A percentile compares a stretch with the other conserved stretches of the same genome.
These are phyloP conservation scores for Exophiala mesophila DNA, from an alignment of 2,329 filamentous ascomycete species.

Conservation along the genomic window DNA sequence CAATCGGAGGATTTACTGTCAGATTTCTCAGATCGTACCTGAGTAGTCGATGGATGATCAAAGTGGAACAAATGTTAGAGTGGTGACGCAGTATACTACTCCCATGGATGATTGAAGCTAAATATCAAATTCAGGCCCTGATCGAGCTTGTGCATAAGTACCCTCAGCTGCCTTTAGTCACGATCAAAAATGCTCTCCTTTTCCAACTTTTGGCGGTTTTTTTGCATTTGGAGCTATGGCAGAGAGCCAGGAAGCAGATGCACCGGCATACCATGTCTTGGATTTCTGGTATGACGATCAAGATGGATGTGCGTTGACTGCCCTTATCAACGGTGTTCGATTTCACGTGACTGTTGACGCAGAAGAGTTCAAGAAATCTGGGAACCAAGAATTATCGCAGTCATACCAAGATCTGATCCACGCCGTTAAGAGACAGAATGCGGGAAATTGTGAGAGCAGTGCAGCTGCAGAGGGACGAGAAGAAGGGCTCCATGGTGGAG, in stretches of 20 bases:
- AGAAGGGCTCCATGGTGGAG: neutral
- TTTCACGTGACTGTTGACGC: slow-evolving; percentile 12
- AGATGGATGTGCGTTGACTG: slow-evolving; percentile 7
- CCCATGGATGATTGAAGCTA: neutral
- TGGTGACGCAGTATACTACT: slow-evolving; percentile 1
- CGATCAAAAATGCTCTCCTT: neutral
- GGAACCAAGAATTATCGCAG: neutral
- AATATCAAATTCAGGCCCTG: neutral
- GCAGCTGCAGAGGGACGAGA: neutral
- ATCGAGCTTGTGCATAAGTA: neutral
- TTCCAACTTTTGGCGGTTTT: too few relatives aligned
- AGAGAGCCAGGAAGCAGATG: neutral
- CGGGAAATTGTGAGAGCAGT: neutral
- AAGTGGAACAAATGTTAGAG: neutral
- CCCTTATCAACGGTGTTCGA: slow-evolving; percentile 6
- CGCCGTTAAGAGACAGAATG: slow-evolving; percentile 1
- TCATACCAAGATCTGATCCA: slow-evolving; percentile 1
- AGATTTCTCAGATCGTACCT: slow-evolving; percentile 1
- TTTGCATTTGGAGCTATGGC: too few relatives aligned
- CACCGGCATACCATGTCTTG: slow-evolving; percentile 6
- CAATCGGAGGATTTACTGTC: neutral
- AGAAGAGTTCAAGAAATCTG: slow-evolving; percentile 1
- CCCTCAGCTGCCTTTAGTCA: neutral
- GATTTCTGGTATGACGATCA: slow-evolving; percentile 13
- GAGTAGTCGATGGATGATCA: neutral